phyloP scores from a whole-genome alignment of 495 filamentous ascomycete genomes.

The Hypomontagnella submonticulosa region DNA sequence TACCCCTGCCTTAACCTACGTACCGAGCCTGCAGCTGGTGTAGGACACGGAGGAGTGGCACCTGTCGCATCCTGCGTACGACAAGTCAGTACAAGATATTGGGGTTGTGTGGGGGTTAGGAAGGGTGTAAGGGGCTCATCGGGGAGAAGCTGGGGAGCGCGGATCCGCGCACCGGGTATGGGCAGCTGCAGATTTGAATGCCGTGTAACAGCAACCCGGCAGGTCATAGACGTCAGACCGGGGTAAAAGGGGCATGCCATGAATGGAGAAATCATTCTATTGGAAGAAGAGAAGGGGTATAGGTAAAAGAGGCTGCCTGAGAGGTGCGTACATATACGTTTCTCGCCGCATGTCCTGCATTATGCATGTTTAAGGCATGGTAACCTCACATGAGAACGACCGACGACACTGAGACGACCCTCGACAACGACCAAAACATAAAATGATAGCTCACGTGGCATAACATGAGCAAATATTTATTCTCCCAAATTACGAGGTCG shows the following conservation, averaged over 20 bases:
- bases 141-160: slow-evolving; percentile 24
- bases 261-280: slow-evolving; percentile 7
- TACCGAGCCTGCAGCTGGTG: slow-evolving; percentile 10
- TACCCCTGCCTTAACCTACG: background rate
- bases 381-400: slow-evolving; percentile 14
- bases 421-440: slow-evolving; percentile 12
- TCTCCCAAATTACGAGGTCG: background rate
- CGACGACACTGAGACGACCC: slow-evolving; percentile 4
- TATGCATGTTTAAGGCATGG: slow-evolving; percentile 21
- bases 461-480: slow-evolving; percentile 35
- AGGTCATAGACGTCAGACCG: slow-evolving; percentile 13
- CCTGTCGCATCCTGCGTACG: slow-evolving; percentile 14
- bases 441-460: slow-evolving; percentile 36
- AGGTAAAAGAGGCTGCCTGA: slow-evolving; percentile 16
- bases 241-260: slow-evolving; percentile 5
- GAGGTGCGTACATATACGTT: slow-evolving; percentile 20
- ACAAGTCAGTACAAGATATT: slow-evolving; percentile 21
- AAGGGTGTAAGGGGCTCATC: slow-evolving; percentile 3
- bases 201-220: slow-evolving; percentile 27
- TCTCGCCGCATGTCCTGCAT: slow-evolving; percentile 25
- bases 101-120: slow-evolving; percentile 26
- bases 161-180: slow-evolving; percentile 32
- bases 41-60: slow-evolving; percentile 25
- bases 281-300: background rate
- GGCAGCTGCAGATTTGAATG: slow-evolving; percentile 15